Evolutionary conservation across 169 alveolate genomes (phyloP).

Genomic region (Eimeria necatrix): DNA sequence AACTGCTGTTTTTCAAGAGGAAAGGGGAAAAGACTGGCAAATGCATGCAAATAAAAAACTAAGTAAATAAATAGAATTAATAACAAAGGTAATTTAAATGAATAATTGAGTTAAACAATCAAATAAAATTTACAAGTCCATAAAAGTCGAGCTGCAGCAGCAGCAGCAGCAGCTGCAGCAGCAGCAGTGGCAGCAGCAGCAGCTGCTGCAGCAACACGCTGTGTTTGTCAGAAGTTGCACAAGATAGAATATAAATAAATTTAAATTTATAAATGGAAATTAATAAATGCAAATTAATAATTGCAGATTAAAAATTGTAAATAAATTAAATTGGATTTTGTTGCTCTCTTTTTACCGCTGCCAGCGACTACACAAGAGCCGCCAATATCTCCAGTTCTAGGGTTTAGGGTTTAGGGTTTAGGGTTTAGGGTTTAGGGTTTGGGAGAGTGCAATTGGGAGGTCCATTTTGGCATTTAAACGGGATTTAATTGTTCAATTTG

Average conservation of each 20-base stretch:
- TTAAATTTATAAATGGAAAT: background rate
- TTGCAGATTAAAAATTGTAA: background rate
- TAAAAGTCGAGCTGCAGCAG: constrained; percentile 24
- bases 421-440: constrained; percentile 53
- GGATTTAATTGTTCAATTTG: too few species aligned
- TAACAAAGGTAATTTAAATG: too few species aligned
- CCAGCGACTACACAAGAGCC: constrained; percentile 26
- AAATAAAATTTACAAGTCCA: background rate
- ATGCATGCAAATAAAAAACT: too few species aligned
- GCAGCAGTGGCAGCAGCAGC: background rate
- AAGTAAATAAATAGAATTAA: too few species aligned
- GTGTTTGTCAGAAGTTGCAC: background rate
- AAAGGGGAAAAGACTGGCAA: too few species aligned
- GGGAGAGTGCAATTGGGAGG: background rate
- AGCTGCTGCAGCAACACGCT: background rate
- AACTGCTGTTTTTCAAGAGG: too few species aligned
- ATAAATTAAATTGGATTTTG: background rate
- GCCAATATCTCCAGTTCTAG: background rate
- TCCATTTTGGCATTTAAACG: too few species aligned
- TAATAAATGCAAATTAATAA: background rate
- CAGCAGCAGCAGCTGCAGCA: background rate
- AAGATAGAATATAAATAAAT: background rate
- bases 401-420: constrained; percentile 62
- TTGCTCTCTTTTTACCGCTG: constrained; percentile 83
- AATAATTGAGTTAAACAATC: too few species aligned